Evolutionary conservation across 306 rosid genomes (phyloP), one percentile per base, ranked within the genome.

Genomic region (Trifolium fragiferum): DNA sequence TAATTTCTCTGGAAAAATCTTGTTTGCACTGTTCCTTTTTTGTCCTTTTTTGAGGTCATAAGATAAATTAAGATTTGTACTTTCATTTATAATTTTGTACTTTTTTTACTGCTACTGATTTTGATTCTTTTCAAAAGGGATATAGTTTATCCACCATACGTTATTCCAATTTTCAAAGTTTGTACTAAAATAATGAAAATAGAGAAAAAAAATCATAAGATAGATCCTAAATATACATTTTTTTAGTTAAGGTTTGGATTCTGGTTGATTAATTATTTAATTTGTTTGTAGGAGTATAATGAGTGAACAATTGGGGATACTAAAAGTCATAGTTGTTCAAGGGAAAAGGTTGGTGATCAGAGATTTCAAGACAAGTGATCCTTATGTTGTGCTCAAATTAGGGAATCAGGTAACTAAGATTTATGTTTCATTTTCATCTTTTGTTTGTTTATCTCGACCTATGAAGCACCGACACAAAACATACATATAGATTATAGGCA

Each of bases 321-420:
- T 94, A 10, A 94, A 94, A 81, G 92, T 94, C 38, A 80, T 50
- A 38, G 89, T 92, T 75, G 87, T 90, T 78, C 90, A 89, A 87
- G 99, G 99, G 54, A 92, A 83, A 76, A 78, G 83, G 76, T 86
- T 94, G 66, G 99, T 84, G 18, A 90, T 94, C 79, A 87, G 99
- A n/a, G 99, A 94, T 84, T 94, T 94, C 88, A 94, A 82, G 87
- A 91, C 82, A 63, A 94, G 99, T 68, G 99, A 94, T 89, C 97
- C 99, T 76, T 94, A 94, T 84, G 99, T 94, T 77, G 85, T 94
- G 65, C 89, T 92, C 84, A 94, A 94, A 88, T 66, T 92, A 66
- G 96, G 93, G 46, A 86, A 84, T 81, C 99, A 90, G 97, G 99
- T 92, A 50, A 38, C 8, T 70, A 46, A 1, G 47, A 72, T 71